phyloP scores from a whole-genome alignment of 257 asterid genomes.

The Sherardia arvensis region DNA sequence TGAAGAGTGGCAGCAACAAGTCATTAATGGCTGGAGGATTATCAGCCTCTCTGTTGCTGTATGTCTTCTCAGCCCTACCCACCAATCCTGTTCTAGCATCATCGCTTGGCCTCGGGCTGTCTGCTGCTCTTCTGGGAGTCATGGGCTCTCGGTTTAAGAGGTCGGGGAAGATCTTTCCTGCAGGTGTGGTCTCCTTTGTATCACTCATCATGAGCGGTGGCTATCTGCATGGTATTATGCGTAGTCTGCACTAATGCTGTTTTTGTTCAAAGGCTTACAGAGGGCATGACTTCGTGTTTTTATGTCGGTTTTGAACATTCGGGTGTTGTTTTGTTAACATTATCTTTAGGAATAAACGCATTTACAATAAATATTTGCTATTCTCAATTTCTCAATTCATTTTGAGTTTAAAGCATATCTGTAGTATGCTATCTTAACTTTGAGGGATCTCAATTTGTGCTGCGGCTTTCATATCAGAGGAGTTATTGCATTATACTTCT shows the following conservation, averaged over 20 bases:
- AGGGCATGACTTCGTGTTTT: neutral
- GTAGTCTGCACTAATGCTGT: conserved; percentile 35
- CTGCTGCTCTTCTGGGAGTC: conserved; percentile 63
- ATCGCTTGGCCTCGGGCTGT: conserved; percentile 51
- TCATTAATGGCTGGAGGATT: conserved; percentile 64
- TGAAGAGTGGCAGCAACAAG: conserved; percentile 83
- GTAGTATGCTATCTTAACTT: no score
- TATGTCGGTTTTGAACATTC: neutral
- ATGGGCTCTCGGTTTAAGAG: conserved; percentile 82
- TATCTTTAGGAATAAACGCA: neutral
- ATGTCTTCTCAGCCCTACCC: conserved; percentile 60
- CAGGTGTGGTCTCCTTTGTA: conserved; percentile 64
- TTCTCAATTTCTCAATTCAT: no score
- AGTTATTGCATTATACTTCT: no score
- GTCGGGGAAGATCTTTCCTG: conserved; percentile 82
- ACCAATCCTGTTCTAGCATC: conserved; percentile 69
- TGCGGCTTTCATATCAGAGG: no score
- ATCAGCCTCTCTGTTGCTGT: conserved; percentile 46
- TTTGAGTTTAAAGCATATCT: no score
- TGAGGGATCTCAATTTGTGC: no score
- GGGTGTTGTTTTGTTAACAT: neutral
- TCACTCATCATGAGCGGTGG: conserved; percentile 86
- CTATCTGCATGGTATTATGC: conserved; percentile 76
- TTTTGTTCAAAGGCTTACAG: neutral
- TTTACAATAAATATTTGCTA: neutral